Base-by-base conservation (phyloP, 176 grass and related monocot species). In the Hyparrhenia diplandra region DNA sequence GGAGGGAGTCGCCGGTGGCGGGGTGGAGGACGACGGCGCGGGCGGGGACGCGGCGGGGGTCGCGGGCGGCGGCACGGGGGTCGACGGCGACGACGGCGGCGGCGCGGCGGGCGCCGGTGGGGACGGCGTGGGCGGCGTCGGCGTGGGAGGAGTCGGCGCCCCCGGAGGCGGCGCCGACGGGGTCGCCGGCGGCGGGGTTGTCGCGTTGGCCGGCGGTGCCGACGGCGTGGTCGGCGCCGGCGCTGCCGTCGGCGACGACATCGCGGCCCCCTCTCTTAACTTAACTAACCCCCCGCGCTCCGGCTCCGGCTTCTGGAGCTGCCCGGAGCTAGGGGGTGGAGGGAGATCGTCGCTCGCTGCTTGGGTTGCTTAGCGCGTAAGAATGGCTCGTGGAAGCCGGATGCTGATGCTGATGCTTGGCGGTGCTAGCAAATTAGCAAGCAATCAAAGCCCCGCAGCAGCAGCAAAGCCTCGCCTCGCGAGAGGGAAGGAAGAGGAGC, bases 191-290 rank as follows among this genome's bases (percentile, higher is more conserved):
- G 79, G 36, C n/a, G 85, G 45, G 4, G 72, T 17, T 0, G 79
- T 17, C 2, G 78, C 64, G 12, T 66, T 49, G 37, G 71, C 24
- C n/a, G 79, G 41, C 2, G 73, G 36, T 0, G 85, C 25, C 0
- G 84, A 18, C 4, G 66, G 78, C 67, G 72, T 36, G 2, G 82
- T 83, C 24, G 88, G 84, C 16, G 88, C 84, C 75, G 89, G 89
- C 71, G 89, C 77, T 36, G 77, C 63, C 28, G 83, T 82, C 46
- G 88, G 83, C 78, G 88, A 85, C 73, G 88, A 89, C 88, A 89
- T 85, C 52, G 64, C 70, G 32, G 49, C 24, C 35, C 21, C 0
- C n/a, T 1, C n/a, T n/a, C n/a, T n/a, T n/a, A n/a, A n/a, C n/a
- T n/a, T n/a, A n/a, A n/a, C n/a, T n/a, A 29, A 0, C 13, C 46